Evolutionary conservation across 2,329 filamentous ascomycete species (phyloP).

Genomic region (Xylariales sp.): DNA sequence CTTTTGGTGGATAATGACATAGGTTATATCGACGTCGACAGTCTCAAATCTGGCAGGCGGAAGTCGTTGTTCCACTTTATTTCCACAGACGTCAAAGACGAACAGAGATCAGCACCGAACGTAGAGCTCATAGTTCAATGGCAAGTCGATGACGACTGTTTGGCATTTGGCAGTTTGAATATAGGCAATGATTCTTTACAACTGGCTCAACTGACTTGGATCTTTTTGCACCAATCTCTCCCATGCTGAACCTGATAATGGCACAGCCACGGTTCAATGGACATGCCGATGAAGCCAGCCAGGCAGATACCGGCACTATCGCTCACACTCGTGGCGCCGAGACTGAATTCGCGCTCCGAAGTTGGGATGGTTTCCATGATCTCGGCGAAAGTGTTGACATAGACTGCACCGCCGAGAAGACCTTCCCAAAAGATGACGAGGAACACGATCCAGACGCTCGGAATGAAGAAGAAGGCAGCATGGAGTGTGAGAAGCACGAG

Average conservation of each 20-base stretch:
- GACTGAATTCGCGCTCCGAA: conserved; percentile 82
- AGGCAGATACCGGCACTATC: conserved; percentile 89
- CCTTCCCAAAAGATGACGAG: conserved; percentile 90
- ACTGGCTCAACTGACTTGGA: conserved; percentile 33
- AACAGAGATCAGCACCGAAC: no score
- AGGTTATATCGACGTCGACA: no score
- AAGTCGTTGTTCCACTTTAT: no score
- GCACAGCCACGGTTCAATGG: conserved; percentile 76
- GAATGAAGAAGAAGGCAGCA: conserved; percentile 74
- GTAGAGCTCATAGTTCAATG: no score
- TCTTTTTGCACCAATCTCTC: conserved; percentile 65
- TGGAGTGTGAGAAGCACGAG: conserved; percentile 70
- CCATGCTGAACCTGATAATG: conserved; percentile 79
- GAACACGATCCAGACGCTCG: conserved; percentile 83
- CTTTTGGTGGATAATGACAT: no score
- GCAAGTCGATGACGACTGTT: no score
- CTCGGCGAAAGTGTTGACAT: conserved; percentile 93
- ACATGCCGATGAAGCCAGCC: conserved; percentile 79
- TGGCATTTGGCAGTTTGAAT: no score
- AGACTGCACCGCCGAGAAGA: conserved; percentile 82
- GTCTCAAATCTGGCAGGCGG: no score
- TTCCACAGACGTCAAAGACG: no score
- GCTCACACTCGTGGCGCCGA: conserved; percentile 85
- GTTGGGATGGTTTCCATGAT: conserved; percentile 78
- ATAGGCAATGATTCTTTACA: no score